These are phyloP conservation scores for Oryza nivara DNA, from an alignment of 176 grass and related monocot genomes.

Conservation along the genomic window DNA sequence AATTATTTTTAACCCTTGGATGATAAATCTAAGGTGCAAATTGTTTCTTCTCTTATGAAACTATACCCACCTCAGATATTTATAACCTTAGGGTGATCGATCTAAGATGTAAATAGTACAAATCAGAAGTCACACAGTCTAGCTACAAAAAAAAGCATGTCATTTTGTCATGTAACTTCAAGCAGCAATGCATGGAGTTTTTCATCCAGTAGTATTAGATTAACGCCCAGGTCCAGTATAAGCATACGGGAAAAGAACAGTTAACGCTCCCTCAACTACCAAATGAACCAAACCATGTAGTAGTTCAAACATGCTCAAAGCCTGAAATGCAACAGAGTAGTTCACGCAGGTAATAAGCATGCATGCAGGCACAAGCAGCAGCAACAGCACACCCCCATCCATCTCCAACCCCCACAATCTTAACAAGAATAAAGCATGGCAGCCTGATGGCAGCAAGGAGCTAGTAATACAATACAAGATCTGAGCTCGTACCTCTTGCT, in stretches of 20 bases:
- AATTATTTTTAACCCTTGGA: too few relatives aligned
- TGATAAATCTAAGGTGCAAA: too few relatives aligned
- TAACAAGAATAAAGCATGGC: slow-evolving; percentile 5
- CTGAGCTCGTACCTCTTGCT: slow-evolving; percentile 16
- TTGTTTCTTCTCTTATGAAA: too few relatives aligned
- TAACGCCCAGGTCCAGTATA: background rate
- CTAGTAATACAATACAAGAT: background rate
- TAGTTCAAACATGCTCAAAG: slow-evolving; percentile 44
- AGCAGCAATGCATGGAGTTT: too few relatives aligned
- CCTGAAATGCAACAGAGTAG: slow-evolving; percentile 25
- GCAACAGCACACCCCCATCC: background rate
- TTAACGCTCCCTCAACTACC: too few relatives aligned
- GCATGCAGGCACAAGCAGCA: slow-evolving; percentile 21
- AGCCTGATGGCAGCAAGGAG: slow-evolving; percentile 13
- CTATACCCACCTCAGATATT: too few relatives aligned
- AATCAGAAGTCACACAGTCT: too few relatives aligned
- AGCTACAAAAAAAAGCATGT: too few relatives aligned
- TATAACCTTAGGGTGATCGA: too few relatives aligned
- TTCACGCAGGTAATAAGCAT: slow-evolving; percentile 37
- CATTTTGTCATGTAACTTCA: background rate
- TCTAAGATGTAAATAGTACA: too few relatives aligned
- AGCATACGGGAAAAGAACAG: background rate
- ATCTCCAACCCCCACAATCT: background rate
- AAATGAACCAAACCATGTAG: background rate
- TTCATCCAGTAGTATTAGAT: background rate